phyloP scores from a whole-genome alignment of 2,329 filamentous ascomycete genomes.

The Sporothrix humicola region DNA sequence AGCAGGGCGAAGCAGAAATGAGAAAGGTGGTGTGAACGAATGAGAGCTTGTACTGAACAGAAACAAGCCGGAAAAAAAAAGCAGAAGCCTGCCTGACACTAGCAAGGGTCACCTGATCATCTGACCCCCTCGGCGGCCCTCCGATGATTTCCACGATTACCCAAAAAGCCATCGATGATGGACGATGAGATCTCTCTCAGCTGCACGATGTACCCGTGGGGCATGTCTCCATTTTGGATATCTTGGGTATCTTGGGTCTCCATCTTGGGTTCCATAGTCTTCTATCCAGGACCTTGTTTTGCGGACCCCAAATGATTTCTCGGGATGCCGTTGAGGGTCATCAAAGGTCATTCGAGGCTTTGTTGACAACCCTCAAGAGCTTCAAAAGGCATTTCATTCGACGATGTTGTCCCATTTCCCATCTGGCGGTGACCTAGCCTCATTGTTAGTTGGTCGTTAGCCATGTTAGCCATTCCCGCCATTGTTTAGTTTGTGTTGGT shows the following conservation, averaged over 20 bases:
- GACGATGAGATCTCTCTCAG: not conserved
- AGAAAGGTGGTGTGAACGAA: constrained; percentile 7
- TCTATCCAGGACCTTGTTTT: not conserved
- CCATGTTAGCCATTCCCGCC: not conserved
- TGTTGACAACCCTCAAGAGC: not conserved
- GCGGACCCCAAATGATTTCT: too few species aligned
- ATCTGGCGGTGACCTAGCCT: constrained; percentile 28
- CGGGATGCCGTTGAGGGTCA: not conserved
- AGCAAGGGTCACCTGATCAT: constrained; percentile 8
- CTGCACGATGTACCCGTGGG: too few species aligned
- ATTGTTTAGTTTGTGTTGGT: not conserved
- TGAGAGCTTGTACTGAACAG: not conserved
- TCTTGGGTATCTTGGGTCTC: not conserved
- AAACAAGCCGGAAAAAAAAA: not conserved
- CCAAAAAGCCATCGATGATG: not conserved
- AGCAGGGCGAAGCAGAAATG: not conserved
- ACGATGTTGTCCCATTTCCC: constrained; percentile 20
- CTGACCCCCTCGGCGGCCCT: constrained; percentile 4
- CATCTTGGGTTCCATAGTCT: constrained; percentile 10
- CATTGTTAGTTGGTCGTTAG: not conserved
- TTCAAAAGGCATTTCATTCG: not conserved
- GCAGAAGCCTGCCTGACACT: not conserved
- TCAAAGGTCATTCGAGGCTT: not conserved
- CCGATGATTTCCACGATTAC: too few species aligned
- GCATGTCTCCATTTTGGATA: too few species aligned